Conservation (phyloP, 352 stramenopile genomes). For the Pythium apleroticum region DNA sequence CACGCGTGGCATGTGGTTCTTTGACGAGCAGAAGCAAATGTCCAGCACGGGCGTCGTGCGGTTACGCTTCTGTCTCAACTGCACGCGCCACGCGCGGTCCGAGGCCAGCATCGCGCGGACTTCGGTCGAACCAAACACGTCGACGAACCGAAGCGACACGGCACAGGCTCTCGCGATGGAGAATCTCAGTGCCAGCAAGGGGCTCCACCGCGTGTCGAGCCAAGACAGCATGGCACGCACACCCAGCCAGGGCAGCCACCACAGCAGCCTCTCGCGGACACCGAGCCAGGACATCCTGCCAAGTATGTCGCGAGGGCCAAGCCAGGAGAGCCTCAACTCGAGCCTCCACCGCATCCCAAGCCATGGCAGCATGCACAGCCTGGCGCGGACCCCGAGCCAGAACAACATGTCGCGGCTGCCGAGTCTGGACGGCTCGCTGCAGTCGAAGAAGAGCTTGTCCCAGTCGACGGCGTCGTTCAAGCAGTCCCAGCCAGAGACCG, state of each 20-base stretch:
- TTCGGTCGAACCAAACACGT: neutral
- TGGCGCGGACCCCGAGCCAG: conserved; percentile 9
- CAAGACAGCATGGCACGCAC: conserved; percentile 19
- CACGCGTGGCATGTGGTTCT: conserved; percentile 34
- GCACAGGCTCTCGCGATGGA: conserved; percentile 7
- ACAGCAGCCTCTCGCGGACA: conserved; percentile 12
- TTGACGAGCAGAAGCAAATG: conserved; percentile 36
- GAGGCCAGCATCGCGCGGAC: conserved; percentile 18
- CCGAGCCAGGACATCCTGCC: conserved; percentile 13
- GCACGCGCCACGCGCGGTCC: conserved; percentile 29
- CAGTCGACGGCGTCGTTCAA: conserved; percentile 17
- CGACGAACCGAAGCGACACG: conserved; percentile 12
- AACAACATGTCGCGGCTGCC: conserved; percentile 3
- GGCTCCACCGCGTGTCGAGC: conserved; percentile 24
- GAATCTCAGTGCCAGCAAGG: conserved; percentile 9
- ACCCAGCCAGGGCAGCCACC: conserved; percentile 9
- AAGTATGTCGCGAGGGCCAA: conserved; percentile 10
- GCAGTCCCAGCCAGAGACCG: conserved; percentile 27
- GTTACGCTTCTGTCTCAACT: conserved; percentile 42
- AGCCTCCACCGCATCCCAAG: conserved; percentile 9
- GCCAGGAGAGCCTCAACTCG: conserved; percentile 9
- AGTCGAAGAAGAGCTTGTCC: conserved; percentile 16
- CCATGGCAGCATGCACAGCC: conserved; percentile 7
- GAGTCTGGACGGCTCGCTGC: neutral
- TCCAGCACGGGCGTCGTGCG: conserved; percentile 29